Evolutionary conservation across 345 rosid genomes (phyloP).

Genomic region (Passiflora organensis): DNA sequence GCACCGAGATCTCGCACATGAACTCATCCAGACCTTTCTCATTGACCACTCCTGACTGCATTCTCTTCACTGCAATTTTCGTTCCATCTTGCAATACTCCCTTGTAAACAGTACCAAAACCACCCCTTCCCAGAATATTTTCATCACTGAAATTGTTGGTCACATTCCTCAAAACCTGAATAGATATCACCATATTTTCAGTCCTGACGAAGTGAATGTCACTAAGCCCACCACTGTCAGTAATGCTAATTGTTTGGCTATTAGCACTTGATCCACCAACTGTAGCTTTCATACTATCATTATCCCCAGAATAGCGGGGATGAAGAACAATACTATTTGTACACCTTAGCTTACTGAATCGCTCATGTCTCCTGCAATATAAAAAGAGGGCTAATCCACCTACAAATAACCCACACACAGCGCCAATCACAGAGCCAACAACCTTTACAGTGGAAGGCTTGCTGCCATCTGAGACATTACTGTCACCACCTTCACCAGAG

Average conservation of each 20-base stretch:
- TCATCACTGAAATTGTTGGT: conserved; percentile 69
- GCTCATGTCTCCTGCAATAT: conserved; percentile 34
- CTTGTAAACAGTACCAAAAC: conserved; percentile 85
- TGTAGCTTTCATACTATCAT: conserved; percentile 48
- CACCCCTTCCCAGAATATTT: conserved; percentile 74
- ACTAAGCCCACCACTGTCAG: conserved; percentile 38
- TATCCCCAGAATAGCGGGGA: conserved; percentile 62
- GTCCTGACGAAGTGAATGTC: conserved; percentile 69
- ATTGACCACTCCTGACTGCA: conserved; percentile 57
- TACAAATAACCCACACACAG: conserved; percentile 19
- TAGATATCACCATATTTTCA: conserved; percentile 71
- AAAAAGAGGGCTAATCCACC: conserved; percentile 17
- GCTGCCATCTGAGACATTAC: conserved; percentile 18
- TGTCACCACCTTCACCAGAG: conserved; percentile 5
- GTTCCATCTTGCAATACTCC: conserved; percentile 83
- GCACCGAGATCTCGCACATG: conserved; percentile 73
- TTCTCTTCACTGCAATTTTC: conserved; percentile 85
- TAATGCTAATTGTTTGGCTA: conserved; percentile 14
- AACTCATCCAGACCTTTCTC: conserved; percentile 68
- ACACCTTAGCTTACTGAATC: conserved; percentile 49
- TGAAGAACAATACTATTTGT: conserved; percentile 61
- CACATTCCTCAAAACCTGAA: conserved; percentile 63
- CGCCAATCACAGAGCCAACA: conserved; percentile 22
- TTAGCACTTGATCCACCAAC: conserved; percentile 49
- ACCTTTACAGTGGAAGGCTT: conserved; percentile 11